Base-by-base conservation (phyloP, 164 flowering plant species). In the Piper longum region DNA sequence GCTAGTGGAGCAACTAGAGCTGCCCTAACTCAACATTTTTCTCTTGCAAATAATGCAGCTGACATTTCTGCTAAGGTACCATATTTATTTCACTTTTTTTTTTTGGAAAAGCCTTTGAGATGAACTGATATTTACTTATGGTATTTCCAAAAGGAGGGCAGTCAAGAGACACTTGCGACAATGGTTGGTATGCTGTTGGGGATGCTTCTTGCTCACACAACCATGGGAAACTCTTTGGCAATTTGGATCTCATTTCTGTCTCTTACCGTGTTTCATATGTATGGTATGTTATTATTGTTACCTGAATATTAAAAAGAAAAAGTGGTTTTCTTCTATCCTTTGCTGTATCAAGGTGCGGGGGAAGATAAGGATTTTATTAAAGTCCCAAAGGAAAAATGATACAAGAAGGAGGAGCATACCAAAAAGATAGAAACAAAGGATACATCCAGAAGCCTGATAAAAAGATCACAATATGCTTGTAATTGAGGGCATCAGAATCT, bases 1-100 rank as follows among this genome's bases (percentile, higher is more conserved):
- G 99, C 99, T n/a, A 89, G 97, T 80, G 99, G 97, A 76, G 96
- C 99, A 5, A 95, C 99, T 70, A 82, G 97, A 79, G 99, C 97
- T 68, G 97, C 99, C 73, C 76, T 93, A 72, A 93, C 99, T 44
- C 97, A 93, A 62, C 99, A 93, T 78, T 93, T 93, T 80, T 89
- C 97, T n/a, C 96, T 90, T 73, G 91, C 91, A 75, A 79, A 83
- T 63, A 93, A 93, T 83, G 95, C 97, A 43, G 97, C 99, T 9
- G 97, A 95, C 77, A 91, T 93, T 73, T 80, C 96, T 75, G 99
- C 97, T 8, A 95, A 91, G 99, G 99, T 95, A 77, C 61, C 54
- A 36, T 40, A 48, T 56, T 16, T 62, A 52, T 43, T 18, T 19
- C 60, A 7, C 19, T 56, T 39, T 13, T 5, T 59, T 42, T 5